phyloP scores from a whole-genome alignment of 768 basidiomycete species.

The Kwoniella dendrophila region DNA sequence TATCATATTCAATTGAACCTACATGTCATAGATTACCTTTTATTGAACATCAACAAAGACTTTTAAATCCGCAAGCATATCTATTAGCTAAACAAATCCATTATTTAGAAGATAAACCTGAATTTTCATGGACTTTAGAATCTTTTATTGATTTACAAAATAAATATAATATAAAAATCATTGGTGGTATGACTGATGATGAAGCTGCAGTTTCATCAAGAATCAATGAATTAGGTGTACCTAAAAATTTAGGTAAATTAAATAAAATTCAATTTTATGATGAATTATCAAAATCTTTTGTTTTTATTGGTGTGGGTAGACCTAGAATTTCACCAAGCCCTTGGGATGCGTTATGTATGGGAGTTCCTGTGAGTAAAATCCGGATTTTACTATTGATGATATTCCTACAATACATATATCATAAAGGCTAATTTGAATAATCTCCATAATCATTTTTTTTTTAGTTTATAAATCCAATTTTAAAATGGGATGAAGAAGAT shows the following conservation, averaged over 20 bases:
- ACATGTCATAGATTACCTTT: constrained; percentile 37
- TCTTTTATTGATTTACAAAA: constrained; percentile 23
- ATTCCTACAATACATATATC: no score
- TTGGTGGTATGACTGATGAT: constrained; percentile 43
- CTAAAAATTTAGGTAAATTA: constrained; percentile 42
- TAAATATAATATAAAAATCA: constrained; percentile 25
- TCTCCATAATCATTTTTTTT: neutral
- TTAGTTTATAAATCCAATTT: constrained; percentile 50
- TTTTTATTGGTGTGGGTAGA: constrained; percentile 41
- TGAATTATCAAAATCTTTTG: constrained; percentile 35
- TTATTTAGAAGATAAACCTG: constrained; percentile 29
- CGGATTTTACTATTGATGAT: neutral
- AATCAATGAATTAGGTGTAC: constrained; percentile 29
- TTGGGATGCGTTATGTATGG: constrained; percentile 49
- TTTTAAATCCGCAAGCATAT: constrained; percentile 37
- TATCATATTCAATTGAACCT: constrained; percentile 48
- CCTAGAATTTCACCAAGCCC: constrained; percentile 48
- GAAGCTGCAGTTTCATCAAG: constrained; percentile 21
- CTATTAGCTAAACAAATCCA: constrained; percentile 47
- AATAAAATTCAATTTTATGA: constrained; percentile 39
- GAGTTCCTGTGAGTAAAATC: constrained; percentile 42
- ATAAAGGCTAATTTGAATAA: no score
- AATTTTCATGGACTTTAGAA: constrained; percentile 41
- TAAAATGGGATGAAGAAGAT: constrained; percentile 42
- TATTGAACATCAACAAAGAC: constrained; percentile 8